These are phyloP conservation scores for Trametes meyenii DNA, from an alignment of 768 basidiomycete genomes.

Conservation along the genomic window DNA sequence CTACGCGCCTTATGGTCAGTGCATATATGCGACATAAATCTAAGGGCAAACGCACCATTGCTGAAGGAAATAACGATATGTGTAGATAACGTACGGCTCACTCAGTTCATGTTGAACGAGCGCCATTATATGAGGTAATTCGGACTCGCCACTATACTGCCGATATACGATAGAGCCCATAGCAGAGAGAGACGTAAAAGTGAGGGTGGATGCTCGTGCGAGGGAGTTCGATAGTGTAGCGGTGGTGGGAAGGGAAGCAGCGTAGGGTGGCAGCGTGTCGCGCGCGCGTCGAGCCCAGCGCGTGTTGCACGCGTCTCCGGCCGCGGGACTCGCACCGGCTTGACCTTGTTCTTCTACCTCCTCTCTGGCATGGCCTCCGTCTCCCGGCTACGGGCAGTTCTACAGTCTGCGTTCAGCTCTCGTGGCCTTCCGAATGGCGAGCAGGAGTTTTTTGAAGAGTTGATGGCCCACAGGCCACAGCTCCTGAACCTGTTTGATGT, in stretches of 20 bases:
- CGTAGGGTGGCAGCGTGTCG: conserved; percentile 7
- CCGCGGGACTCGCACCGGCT: conserved; percentile 7
- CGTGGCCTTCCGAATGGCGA: conserved; percentile 55
- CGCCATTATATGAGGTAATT: conserved; percentile 81
- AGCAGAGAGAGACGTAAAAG: background rate
- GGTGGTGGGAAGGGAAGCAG: conserved; percentile 16
- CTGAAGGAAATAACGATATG: conserved; percentile 94
- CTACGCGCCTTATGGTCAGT: conserved; percentile 47
- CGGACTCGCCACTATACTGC: conserved; percentile 73
- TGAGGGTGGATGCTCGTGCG: background rate
- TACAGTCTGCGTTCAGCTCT: conserved; percentile 50
- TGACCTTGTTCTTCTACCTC: conserved; percentile 8
- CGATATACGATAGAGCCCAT: conserved; percentile 58
- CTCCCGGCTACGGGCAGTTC: conserved; percentile 54
- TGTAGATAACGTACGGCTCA: conserved; percentile 96
- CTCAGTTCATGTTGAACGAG: conserved; percentile 91
- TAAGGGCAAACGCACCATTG: conserved; percentile 71
- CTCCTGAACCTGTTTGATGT: conserved; percentile 68
- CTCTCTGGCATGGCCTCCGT: conserved; percentile 56
- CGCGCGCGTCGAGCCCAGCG: conserved; percentile 14
- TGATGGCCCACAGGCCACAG: conserved; percentile 66
- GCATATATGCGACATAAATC: background rate
- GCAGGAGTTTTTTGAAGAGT: conserved; percentile 75
- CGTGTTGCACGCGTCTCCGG: conserved; percentile 18
- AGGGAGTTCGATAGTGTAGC: background rate